Evolutionary conservation across 352 stramenopile genomes (phyloP).

Genomic region (Phytophthora pseudosyringae): DNA sequence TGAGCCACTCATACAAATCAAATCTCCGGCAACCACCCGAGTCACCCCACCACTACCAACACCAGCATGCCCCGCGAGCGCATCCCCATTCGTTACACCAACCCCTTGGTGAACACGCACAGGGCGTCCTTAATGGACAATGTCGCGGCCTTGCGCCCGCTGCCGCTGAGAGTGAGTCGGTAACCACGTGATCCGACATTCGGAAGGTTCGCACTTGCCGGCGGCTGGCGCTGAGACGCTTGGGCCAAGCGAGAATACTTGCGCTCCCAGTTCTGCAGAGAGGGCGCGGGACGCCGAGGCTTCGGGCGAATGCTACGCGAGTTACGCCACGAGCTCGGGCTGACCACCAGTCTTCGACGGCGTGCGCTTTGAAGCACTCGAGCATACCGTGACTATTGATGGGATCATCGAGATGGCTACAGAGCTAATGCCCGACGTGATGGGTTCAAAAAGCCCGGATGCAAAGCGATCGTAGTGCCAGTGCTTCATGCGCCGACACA

Average conservation of each 20-base stretch:
- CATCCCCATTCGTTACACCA: no score
- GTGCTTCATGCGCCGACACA: background rate
- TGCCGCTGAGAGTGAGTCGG: background rate
- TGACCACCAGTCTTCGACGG: no score
- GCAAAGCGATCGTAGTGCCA: background rate
- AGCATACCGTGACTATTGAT: background rate
- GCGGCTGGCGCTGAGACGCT: background rate
- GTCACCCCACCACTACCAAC: no score
- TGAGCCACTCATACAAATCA: no score
- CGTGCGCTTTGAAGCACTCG: background rate
- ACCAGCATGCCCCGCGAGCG: no score
- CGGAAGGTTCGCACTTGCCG: background rate
- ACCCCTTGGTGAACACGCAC: background rate
- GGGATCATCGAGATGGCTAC: background rate
- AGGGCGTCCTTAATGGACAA: background rate
- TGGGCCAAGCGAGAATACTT: no score
- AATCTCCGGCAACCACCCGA: no score
- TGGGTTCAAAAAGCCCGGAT: background rate
- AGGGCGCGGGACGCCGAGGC: no score
- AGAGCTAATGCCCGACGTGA: background rate
- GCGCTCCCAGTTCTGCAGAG: no score
- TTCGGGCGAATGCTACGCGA: no score
- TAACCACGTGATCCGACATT: background rate
- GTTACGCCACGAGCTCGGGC: no score
- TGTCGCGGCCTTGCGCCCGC: background rate